A percentile compares a stretch with the other conserved stretches of the same genome.
These are phyloP conservation scores for Hibiscus tridactylites DNA, from an alignment of 345 rosid genomes.

Conservation along the genomic window DNA sequence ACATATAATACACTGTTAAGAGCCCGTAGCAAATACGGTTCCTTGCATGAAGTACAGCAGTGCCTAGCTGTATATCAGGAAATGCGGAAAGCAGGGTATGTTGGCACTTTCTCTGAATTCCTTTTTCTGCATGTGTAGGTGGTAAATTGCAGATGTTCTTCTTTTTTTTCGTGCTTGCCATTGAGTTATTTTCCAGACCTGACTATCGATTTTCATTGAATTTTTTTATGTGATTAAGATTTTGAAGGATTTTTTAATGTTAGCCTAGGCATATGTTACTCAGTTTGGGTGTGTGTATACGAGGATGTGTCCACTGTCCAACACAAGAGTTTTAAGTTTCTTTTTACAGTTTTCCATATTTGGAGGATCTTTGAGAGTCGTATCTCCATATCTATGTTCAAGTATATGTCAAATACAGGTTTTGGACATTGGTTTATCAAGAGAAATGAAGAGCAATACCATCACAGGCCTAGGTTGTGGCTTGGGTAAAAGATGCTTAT, in stretches of 20 bases:
- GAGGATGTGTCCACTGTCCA: not conserved
- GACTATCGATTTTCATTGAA: not conserved
- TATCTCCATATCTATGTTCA: not conserved
- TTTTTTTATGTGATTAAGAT: not conserved
- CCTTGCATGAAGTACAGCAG: conserved; percentile 75
- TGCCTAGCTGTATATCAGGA: conserved; percentile 84
- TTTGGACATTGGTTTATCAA: not conserved
- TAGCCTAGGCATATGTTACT: not conserved
- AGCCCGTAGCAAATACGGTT: conserved; percentile 75
- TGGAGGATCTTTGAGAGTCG: not conserved
- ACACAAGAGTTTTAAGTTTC: not conserved
- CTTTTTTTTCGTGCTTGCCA: not conserved
- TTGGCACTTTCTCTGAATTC: not conserved
- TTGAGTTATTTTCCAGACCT: not conserved
- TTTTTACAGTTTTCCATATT: not conserved
- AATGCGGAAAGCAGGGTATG: conserved; percentile 90
- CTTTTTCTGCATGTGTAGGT: not conserved
- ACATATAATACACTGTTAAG: conserved; percentile 78
- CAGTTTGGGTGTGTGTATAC: not conserved
- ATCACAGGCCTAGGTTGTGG: not conserved
- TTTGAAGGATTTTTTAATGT: not conserved
- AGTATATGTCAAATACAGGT: not conserved
- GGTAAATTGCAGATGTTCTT: not conserved
- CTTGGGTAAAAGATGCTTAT: not conserved
- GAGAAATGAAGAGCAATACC: not conserved